Conservation (phyloP, 345 rosid species). For the Syzygium aqueum region DNA sequence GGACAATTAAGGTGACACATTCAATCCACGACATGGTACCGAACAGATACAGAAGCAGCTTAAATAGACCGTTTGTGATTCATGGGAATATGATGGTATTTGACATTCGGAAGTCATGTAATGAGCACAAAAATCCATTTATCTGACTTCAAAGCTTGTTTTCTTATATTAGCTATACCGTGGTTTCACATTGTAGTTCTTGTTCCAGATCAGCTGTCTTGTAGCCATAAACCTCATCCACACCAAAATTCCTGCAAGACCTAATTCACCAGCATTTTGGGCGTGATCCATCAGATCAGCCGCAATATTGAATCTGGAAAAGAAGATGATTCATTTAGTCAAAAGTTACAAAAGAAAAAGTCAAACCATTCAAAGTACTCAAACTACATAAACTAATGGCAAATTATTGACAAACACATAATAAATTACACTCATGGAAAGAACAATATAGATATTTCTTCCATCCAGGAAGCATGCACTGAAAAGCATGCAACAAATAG, state of each 20-base stretch:
- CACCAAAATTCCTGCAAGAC: conserved; percentile 84
- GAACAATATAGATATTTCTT: neutral
- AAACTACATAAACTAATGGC: neutral
- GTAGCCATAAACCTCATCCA: conserved; percentile 99
- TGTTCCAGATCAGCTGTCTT: conserved; percentile 98
- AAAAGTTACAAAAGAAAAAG: neutral
- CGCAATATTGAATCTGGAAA: conserved; percentile 82
- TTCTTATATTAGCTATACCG: conserved; percentile 38
- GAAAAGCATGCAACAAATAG: neutral
- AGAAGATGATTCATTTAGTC: neutral
- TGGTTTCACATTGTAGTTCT: conserved; percentile 98
- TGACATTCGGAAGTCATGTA: neutral
- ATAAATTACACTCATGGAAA: neutral
- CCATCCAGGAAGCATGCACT: neutral
- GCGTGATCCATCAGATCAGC: conserved; percentile 82
- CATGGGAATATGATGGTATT: neutral
- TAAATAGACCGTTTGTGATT: neutral
- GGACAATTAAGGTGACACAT: neutral
- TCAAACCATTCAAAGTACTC: neutral
- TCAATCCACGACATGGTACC: neutral
- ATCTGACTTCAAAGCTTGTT: neutral
- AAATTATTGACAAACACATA: neutral
- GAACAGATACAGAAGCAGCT: neutral
- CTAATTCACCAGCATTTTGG: conserved; percentile 64
- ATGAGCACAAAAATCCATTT: neutral